phyloP scores from a whole-genome alignment of 441 rosid genomes.

The Croton laevigatus region DNA sequence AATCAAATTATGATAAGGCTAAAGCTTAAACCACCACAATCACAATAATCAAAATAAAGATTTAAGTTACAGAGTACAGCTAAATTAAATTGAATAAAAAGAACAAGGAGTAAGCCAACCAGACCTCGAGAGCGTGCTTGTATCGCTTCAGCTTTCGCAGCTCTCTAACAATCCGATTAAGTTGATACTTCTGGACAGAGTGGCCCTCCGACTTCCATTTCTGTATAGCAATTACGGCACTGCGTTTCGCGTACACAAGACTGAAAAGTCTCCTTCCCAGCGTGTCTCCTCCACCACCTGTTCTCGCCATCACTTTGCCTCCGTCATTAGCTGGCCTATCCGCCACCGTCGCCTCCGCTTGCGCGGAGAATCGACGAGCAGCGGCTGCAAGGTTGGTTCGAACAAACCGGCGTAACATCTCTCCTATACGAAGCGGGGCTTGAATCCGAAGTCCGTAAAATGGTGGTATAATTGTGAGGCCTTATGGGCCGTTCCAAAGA shows the following conservation, averaged over 20 bases:
- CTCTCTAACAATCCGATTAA: slow-evolving; percentile 78
- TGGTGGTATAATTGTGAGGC: neutral
- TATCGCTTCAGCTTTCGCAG: slow-evolving; percentile 84
- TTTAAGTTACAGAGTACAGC: neutral
- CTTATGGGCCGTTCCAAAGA: neutral
- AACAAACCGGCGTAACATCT: slow-evolving; percentile 40
- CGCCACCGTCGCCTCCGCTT: slow-evolving; percentile 33
- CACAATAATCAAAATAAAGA: neutral
- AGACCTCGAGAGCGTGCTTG: slow-evolving; percentile 88
- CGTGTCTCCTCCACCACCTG: slow-evolving; percentile 45
- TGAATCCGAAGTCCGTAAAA: neutral
- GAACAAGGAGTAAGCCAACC: neutral
- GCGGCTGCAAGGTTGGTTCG: slow-evolving; percentile 42
- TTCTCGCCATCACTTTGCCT: slow-evolving; percentile 10
- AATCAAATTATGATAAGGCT: neutral
- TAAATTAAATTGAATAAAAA: neutral
- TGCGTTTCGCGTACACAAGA: slow-evolving; percentile 66
- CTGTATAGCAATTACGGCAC: slow-evolving; percentile 65
- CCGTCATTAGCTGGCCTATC: slow-evolving; percentile 21
- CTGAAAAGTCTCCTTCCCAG: slow-evolving; percentile 70
- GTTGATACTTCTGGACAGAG: slow-evolving; percentile 71
- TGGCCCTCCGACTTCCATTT: slow-evolving; percentile 84
- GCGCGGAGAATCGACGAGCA: slow-evolving; percentile 43
- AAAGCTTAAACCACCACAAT: no score
- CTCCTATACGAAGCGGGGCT: neutral